Evolutionary conservation across 805 yeast species (phyloP).

Genomic region (Kluyveromyces lactis): DNA sequence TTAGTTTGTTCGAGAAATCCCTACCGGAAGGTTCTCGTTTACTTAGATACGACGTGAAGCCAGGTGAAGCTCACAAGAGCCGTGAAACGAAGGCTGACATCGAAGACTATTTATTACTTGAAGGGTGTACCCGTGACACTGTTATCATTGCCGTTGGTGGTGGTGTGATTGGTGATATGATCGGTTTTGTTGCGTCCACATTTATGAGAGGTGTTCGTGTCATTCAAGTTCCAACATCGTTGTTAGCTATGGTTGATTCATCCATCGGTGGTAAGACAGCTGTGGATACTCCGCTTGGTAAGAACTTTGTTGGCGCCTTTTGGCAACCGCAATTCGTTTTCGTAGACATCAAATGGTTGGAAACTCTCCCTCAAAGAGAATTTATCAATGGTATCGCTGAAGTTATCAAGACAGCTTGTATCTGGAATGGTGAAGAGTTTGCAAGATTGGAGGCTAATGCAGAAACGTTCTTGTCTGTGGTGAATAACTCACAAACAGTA

Average conservation of each 20-base stretch:
- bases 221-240: constrained; percentile 87
- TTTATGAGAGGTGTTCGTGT: constrained; percentile 97
- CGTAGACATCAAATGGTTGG: constrained; percentile 80
- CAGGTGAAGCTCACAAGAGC: constrained; percentile 88
- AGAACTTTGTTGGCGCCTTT: constrained; percentile 92
- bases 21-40: constrained; percentile 54
- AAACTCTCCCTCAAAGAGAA: constrained; percentile 85
- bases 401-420: constrained; percentile 95
- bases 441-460: constrained; percentile 75
- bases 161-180: constrained; percentile 98
- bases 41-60: constrained; percentile 67
- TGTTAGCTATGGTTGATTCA: constrained; percentile 95
- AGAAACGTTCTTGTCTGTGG: constrained; percentile 56
- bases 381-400: constrained; percentile 98
- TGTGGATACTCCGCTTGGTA: constrained; percentile 92
- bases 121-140: constrained; percentile 95
- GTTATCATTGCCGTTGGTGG: constrained; percentile 94
- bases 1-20: constrained; percentile 33
- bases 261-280: constrained; percentile 99
- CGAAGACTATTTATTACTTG: constrained; percentile 73
- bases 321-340: constrained; percentile 91
- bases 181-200: constrained; percentile 98
- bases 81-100: constrained; percentile 86
- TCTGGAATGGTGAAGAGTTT: constrained; percentile 90
- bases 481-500: constrained; percentile 32